A percentile compares a stretch with the other conserved stretches of the same genome.
Conservation (phyloP, 2,329 filamentous ascomycete genomes). For the Monosporascus ibericus region DNA sequence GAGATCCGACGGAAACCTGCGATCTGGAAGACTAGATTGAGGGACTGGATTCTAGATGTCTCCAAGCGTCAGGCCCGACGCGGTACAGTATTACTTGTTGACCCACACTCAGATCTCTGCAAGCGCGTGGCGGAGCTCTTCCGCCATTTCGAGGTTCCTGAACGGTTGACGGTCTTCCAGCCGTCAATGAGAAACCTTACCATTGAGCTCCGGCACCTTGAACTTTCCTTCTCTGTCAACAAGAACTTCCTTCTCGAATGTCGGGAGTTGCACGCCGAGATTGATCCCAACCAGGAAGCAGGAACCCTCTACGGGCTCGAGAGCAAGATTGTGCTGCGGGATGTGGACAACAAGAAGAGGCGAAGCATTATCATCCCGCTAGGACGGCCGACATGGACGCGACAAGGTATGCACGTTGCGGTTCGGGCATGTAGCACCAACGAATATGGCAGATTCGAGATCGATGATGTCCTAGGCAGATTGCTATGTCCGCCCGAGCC, state of each 20-base stretch:
- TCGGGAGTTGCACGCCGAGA: slow-evolving; percentile 40
- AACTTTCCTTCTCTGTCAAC: slow-evolving; percentile 50
- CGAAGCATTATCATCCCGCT: slow-evolving; percentile 51
- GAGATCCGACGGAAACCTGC: slow-evolving; percentile 43
- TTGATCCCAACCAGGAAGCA: slow-evolving; percentile 53
- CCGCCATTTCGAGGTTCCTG: slow-evolving; percentile 38
- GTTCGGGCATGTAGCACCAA: slow-evolving; percentile 29
- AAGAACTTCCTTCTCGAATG: slow-evolving; percentile 34
- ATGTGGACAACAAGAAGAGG: slow-evolving; percentile 29
- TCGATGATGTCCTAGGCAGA: slow-evolving; percentile 48
- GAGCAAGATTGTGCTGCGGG: slow-evolving; percentile 52
- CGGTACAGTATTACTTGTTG: slow-evolving; percentile 33
- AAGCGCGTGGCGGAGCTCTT: slow-evolving; percentile 38
- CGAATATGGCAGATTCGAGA: slow-evolving; percentile 42
- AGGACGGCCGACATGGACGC: slow-evolving; percentile 27
- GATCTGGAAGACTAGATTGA: slow-evolving; percentile 20
- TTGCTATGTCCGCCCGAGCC: slow-evolving; percentile 53
- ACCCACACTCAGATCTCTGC: slow-evolving; percentile 40
- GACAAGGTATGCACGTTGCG: slow-evolving; percentile 34
- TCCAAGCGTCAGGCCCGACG: slow-evolving; percentile 10
- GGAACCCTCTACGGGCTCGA: slow-evolving; percentile 55
- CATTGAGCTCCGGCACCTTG: slow-evolving; percentile 46
- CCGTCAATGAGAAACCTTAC: slow-evolving; percentile 26
- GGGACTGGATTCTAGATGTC: slow-evolving; percentile 32
- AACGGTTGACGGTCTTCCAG: slow-evolving; percentile 42